These are phyloP conservation scores for Plasmodium billcollinsi DNA, from an alignment of 169 alveolate genomes.

Conservation along the genomic window DNA sequence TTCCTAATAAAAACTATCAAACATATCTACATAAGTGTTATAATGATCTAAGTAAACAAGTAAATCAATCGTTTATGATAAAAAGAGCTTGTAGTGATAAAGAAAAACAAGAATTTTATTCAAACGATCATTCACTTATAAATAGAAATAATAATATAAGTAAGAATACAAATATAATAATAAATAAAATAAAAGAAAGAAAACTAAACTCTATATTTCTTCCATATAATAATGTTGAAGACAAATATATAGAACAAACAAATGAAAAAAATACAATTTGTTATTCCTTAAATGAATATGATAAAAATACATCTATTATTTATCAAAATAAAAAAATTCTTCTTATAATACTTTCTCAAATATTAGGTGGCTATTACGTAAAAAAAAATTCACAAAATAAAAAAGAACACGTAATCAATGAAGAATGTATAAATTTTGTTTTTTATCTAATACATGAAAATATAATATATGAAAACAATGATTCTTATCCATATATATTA, in stretches of 20 bases:
- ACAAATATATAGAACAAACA: neutral
- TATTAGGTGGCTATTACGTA: slow-evolving; percentile 38
- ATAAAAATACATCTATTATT: neutral
- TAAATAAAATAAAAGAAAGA: no score
- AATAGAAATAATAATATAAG: neutral
- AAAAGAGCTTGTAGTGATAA: neutral
- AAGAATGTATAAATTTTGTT: slow-evolving; percentile 43
- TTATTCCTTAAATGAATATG: neutral
- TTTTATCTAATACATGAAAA: slow-evolving; percentile 62
- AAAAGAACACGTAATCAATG: neutral
- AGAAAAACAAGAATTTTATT: neutral
- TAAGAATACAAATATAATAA: neutral
- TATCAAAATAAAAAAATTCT: slow-evolving; percentile 49
- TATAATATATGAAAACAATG: slow-evolving; percentile 37
- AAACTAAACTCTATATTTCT: no score
- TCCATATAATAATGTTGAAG: neutral
- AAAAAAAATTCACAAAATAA: neutral
- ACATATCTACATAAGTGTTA: slow-evolving; percentile 28
- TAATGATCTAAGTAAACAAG: neutral
- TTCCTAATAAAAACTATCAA: slow-evolving; percentile 24
- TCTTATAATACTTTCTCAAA: slow-evolving; percentile 52
- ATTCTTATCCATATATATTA: slow-evolving; percentile 51
- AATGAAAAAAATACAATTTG: neutral
- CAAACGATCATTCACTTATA: neutral
- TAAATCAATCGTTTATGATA: slow-evolving; percentile 13